Base-by-base conservation (phyloP, 2,329 filamentous ascomycete genomes). In the Penicillium sclerotigenum region DNA sequence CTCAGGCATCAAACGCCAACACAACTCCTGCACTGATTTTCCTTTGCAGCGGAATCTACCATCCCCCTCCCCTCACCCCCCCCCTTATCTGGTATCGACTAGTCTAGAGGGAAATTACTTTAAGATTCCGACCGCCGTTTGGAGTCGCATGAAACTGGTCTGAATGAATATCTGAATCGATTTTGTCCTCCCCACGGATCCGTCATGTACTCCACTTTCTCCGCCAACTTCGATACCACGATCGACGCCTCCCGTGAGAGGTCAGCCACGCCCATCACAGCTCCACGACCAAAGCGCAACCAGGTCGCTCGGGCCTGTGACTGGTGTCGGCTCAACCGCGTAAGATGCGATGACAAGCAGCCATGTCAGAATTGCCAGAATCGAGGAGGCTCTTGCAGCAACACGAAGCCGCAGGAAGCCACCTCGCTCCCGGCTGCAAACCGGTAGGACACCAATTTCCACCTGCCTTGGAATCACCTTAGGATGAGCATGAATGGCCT, bases 331-430 rank as follows among this genome's bases (percentile, higher is more conserved):
- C 43, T 46, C 8, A 46, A 46, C 22, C 43, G 43, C 3, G 14
- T 46, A 5, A 22, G 28, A 33, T 46, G 43, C 18, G 28, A 46
- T 46, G 43, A 46, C 43, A 46, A 46, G 28, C 43, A 46, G 13
- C 43, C 43, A 46, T 46, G 43, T 22, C 43, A 33, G 8, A 46
- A 46, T 18, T 46, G 58, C 20, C 22, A 20, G 22, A 52, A 20
- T 14, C 47, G 47, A 11, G 56, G 52, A 14, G 37, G 31, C 5
- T 24, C 45, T 20, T 60, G 58, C 45, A 60, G 51, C 33, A 60
- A 56, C 26, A 47, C 51, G 14, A 56, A 48, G 28, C 51, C 20
- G 38, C 22, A 26, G 7, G 51, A 58, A 34, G 47, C 56, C 11
- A 43, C 36, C 16, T 52, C 56, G 24, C 38, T 58, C 5, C 52